Evolutionary conservation across 768 basidiomycete species (phyloP).

Genomic region (Crucibulum laeve): DNA sequence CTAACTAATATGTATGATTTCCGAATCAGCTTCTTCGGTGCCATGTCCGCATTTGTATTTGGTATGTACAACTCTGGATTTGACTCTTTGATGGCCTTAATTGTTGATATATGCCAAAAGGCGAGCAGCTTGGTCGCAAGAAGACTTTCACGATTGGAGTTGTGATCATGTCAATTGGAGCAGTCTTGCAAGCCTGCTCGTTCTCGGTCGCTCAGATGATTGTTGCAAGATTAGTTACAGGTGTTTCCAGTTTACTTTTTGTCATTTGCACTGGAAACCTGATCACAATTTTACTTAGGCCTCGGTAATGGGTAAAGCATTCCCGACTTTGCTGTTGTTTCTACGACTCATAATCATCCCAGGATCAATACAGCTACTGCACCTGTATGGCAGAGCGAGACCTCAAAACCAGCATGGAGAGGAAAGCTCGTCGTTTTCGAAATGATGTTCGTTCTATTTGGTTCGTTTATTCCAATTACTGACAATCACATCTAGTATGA

Average conservation of each 20-base stretch:
- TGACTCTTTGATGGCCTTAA: neutral
- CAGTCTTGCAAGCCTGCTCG: constrained; percentile 42
- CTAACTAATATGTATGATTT: neutral
- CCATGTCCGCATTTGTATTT: constrained; percentile 37
- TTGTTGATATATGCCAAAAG: constrained; percentile 9
- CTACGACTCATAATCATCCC: neutral
- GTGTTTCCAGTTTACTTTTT: constrained; percentile 17
- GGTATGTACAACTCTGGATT: constrained; percentile 15
- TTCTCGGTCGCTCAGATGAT: constrained; percentile 44
- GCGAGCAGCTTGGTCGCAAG: constrained; percentile 40
- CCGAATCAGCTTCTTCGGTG: constrained; percentile 35
- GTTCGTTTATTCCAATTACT: neutral
- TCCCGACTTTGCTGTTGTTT: neutral
- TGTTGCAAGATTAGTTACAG: constrained; percentile 42
- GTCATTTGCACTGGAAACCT: neutral
- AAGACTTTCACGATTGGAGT: constrained; percentile 47
- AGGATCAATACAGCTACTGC: constrained; percentile 46
- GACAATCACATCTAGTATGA: constrained; percentile 29
- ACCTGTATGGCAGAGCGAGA: constrained; percentile 51
- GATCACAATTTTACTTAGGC: constrained; percentile 17
- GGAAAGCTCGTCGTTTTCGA: constrained; percentile 46
- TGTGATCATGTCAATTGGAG: constrained; percentile 48
- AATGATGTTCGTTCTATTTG: constrained; percentile 34
- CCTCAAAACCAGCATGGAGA: constrained; percentile 41
- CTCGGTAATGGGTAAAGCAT: constrained; percentile 39